Evolutionary conservation across 345 rosid species (phyloP), one percentile per base, ranked within the genome.

Genomic region (Brassica cretica): DNA sequence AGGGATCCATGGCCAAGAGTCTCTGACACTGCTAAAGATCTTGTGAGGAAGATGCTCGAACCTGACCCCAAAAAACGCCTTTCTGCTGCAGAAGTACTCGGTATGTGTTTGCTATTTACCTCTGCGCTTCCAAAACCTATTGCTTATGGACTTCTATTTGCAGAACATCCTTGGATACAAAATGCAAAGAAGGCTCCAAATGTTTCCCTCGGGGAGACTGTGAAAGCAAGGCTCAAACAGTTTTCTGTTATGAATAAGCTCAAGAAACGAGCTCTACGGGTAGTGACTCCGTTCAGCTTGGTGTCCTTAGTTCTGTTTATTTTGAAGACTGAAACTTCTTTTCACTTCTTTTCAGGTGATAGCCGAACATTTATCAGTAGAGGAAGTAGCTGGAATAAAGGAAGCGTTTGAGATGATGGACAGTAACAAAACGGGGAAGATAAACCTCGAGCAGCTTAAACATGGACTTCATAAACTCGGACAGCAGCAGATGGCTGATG

Each of bases 1-100:
- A 87, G 96, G 81, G 97, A 94, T 46, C 98, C 97, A 6, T 94
- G 98, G 98, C 97, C 97, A 44, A 94, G 87, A 85, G 98, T 94
- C 82, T 94, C 97, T 62, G 96, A 92, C 46, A 69, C 84, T 58
- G 98, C 97, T 1, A 94, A 94, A 85, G 98, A 92, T 81, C 94
- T 94, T 33, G 93, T 94, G 76, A 94, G 82, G 80, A 92, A 87
- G 78, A 94, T 94, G 97, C 94, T 94, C 60, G 85, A 89, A 82
- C 94, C 97, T 70, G 92, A 89, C 67, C 96, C 97, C 3, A 84
- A 78, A 80, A 82, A 82, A 73, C 86, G 98, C 65, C 94, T 92
- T 67, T 83, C 94, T 41, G 97, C 98, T 75, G 90, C 84, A 84
- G 84, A 89, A 94, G 97, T 94, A 58, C 92, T 93, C 0, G 98